Base-by-base conservation (phyloP, 1,284 basidiomycete genomes). In the Vanrija humicola region DNA sequence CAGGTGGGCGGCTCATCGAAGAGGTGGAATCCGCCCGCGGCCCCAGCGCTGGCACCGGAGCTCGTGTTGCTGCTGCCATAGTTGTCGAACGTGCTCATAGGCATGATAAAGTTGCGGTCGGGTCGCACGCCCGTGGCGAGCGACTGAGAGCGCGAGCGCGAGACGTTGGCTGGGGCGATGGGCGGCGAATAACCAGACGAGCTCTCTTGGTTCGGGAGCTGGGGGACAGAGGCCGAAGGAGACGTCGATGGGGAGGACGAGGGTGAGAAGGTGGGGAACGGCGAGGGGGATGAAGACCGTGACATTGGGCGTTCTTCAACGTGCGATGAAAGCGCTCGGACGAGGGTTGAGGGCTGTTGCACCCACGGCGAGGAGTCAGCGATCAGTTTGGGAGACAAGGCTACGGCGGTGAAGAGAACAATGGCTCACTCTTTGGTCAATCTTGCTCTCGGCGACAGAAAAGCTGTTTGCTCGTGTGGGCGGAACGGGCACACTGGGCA, bases 191-290 rank as follows among this genome's bases (percentile, higher is more conserved):
- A 65, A 23, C 34, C 34, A 34, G 34, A 34, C 5, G 9, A 14
- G 34, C 28, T 28, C 6, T 28, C 28, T 10, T n/a, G 10, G n/a
- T 42, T 58, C 61, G 7, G 62, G 48, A 14, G 59, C 47, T 43
- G 59, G 49, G 19, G 50, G 5, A 53, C 26, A 0, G 52, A 48
- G 16, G 61, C 38, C 28, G 39, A 55, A 19, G 70, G 68, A 8
- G 72, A 72, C 5, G 63, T 61, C 5, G 68, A 62, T 1, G 70
- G 67, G 0, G 68, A 69, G 1, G 72, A 73, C 10, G 66, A 65
- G 19, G 71, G 71, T 3, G 72, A 73, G 56, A 76, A 74, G 2
- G 73, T 75, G 4, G 74, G 73, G 51, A 65, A 74, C 5, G 69
- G 67, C 0, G 68, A 70, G 14, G 66, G 64, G 0, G 69, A 67